phyloP scores from a whole-genome alignment of 768 basidiomycete genomes.

The Mycena indigotica region DNA sequence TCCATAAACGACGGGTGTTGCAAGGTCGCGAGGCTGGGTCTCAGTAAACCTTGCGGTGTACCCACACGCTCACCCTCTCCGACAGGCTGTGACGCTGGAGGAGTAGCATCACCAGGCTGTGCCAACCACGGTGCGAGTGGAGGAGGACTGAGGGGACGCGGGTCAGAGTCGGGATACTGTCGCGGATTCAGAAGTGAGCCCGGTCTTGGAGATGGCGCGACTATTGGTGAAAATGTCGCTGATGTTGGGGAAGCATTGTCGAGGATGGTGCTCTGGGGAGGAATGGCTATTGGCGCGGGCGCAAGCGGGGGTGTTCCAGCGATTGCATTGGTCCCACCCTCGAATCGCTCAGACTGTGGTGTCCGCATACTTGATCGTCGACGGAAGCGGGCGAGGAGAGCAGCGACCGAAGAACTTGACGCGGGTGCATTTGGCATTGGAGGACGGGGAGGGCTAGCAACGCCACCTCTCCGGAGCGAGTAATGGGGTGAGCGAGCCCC shows the following conservation, averaged over 20 bases:
- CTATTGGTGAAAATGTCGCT: not conserved
- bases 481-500: not conserved
- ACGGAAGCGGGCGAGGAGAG: not conserved
- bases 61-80: not conserved
- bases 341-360: not conserved
- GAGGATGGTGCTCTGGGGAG: not conserved
- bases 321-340: not conserved
- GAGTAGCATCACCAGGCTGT: not conserved
- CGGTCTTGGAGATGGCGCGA: not conserved
- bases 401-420: not conserved
- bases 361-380: not conserved
- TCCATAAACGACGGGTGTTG: slow-evolving; percentile 18
- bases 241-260: not conserved
- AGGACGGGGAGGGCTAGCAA: not conserved
- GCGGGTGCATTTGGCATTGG: not conserved
- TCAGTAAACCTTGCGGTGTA: slow-evolving; percentile 2
- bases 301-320: not conserved
- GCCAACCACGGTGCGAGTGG: not conserved
- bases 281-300: not conserved
- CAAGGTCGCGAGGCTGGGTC: slow-evolving; percentile 16
- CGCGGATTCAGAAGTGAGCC: slow-evolving; percentile 17
- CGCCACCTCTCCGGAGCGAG: not conserved
- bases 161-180: not conserved
- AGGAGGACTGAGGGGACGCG: not conserved
- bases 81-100: not conserved